Conservation (phyloP, 768 basidiomycete species). For the Kwoniella heveanensis region DNA sequence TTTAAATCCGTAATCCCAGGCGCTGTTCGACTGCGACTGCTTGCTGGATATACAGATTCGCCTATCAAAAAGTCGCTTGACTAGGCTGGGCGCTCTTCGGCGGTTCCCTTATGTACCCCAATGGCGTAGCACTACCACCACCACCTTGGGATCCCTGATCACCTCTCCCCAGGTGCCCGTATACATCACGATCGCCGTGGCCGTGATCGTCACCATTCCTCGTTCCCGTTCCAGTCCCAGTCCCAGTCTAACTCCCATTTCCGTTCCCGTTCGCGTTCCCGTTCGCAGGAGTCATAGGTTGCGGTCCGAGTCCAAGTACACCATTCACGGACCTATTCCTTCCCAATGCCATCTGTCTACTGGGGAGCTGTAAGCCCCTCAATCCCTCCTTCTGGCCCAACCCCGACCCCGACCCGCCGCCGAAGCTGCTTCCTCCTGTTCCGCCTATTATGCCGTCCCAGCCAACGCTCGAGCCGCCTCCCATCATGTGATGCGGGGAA, state of each 20-base stretch:
- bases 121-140: neutral
- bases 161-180: neutral
- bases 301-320: neutral
- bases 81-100: constrained; percentile 11
- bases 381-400: constrained; percentile 27
- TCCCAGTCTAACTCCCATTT: no score
- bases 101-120: neutral
- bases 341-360: constrained; percentile 33
- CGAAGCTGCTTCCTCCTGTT: no score
- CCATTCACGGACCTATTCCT: constrained; percentile 23
- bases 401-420: neutral
- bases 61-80: neutral
- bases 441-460: neutral
- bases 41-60: neutral
- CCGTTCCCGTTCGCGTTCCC: neutral
- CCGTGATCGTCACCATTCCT: neutral
- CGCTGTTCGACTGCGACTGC: no score
- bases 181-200: neutral
- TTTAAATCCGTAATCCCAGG: no score
- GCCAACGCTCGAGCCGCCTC: neutral
- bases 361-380: constrained; percentile 43
- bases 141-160: neutral
- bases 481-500: neutral
- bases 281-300: neutral
- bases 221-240: neutral